Base-by-base conservation (phyloP, 2,329 filamentous ascomycete genomes). In the Xylaria arbuscula region DNA sequence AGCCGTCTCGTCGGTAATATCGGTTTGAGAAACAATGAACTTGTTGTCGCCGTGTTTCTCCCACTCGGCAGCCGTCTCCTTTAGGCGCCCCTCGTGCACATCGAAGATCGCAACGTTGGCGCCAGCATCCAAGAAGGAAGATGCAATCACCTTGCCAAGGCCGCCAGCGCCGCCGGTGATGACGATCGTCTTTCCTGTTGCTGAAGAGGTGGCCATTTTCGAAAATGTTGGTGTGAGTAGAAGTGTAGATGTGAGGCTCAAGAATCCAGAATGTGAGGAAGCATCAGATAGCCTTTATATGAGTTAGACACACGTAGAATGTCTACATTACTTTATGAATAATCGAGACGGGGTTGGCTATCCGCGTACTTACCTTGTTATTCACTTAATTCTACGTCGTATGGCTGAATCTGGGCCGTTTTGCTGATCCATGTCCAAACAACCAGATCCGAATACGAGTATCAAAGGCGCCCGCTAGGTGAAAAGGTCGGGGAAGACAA, bases 71-170 rank as follows among this genome's bases (percentile, higher is more conserved):
- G 64, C 47, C 7, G 66, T 68, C 62, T 66, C 65, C 13, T 66
- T 60, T 34, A 79, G 70, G 1, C 78, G 76, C n/a, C 69, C 70
- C 7, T 69, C 60, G 70, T 79, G 74, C 50, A 80, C 72, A 62
- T 81, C 78, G 73, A 77, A 78, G 57, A 80, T 70, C 62, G 74
- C 76, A 3, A 80, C 78, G 56, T 77, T 77, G 60, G 77, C 77
- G 10, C 78, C 78, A 11, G 76, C 76, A 1, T 67, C 70, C 40
- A 80, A 74, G 69, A 79, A 80, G 45, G 76, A 68, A 2, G 73
- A 62, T 15, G 78, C 78, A 40, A 78, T 76, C 36, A 69, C 76
- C 67, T 77, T 78, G 57, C 80, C 79, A 47, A 81, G 77, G 32
- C 79, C 79, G 28, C 78, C 75, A 6, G 73, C 79, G 10, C 72